Evolutionary conservation across 495 filamentous ascomycete genomes (phyloP), one percentile per base, ranked within the genome.

Genomic region (Penicillium psychrofluorescens): DNA sequence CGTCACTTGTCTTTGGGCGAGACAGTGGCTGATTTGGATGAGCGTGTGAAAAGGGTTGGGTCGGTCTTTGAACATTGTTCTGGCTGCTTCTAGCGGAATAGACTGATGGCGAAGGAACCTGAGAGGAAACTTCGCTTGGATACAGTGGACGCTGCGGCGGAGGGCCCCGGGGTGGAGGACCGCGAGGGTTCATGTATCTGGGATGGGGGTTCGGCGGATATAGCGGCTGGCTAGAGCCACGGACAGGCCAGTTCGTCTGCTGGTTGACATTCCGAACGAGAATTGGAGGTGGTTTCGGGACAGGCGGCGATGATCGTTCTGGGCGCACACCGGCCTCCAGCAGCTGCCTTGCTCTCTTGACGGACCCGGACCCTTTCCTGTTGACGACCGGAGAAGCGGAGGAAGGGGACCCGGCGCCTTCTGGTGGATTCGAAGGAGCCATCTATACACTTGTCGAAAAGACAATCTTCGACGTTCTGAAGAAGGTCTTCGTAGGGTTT

Each of bases 101-200:
- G 10, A 68, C 50, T 30, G 64, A 67, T 13, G 63, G 64, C 14
- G 66, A 70, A 28, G 60, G 67, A 15, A 61, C 34, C 29, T 53
- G 44, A 16, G 47, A 45, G 15, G 48, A 49, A 3, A 50, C 35
- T 14, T 57, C 56, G 43, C 58, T 62, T 2, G 84, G 84, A 34
- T 81, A 76, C 31, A 78, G 79, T 15, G 85, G 85, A 48, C 84
- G 73, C 59, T 78, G 78, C 9, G 84, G 84, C 35, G 82, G 75
- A 50, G 76, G 73, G 29, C 76, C 77, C 3, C 4, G 22, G 22
- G 84, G 84, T 35, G 82, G 75, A 50, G 76, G 73, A 29, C 77
- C 77, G 45, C 71, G 66, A 7, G 74, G 74, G 5, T 58, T 53
- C 22, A 72, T 62, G 51, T 75, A 70, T 52, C 71, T 54, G 40